Base-by-base conservation (phyloP, 1,284 basidiomycete species). In the Anthracocystis walkeri region DNA sequence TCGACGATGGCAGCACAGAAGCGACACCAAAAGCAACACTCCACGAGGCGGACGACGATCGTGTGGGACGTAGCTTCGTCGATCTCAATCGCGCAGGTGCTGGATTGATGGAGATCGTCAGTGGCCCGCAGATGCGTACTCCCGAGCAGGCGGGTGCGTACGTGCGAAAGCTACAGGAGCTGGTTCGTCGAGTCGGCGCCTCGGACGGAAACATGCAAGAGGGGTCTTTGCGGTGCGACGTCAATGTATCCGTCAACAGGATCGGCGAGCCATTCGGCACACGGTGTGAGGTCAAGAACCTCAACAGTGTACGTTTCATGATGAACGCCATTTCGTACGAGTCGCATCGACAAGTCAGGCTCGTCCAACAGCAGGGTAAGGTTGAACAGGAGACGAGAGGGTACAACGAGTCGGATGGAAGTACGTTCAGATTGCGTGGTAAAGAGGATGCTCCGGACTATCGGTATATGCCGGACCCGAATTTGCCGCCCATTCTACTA, bases 151-250 rank as follows among this genome's bases (percentile, higher is more conserved):
- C 95, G 5, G 93, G 90, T 1, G 90, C 91, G 4, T 99, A 97
- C 85, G 92, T 98, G 1, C 89, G 91, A 35, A 89, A 92, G 35
- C 87, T 99, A 2, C 95, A 97, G 82, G 89, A 90, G 1, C 83
- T 97, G 20, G 87, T 99, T 16, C 90, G 95, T 7, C 88, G 92
- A 10, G 88, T 97, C 5, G 94, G 93, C 0, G 91, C 93, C 0
- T 94, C 93, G 55, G 94, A 97, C 83, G 95, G 94, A 0, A 97
- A 97, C 83, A 98, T 99, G 97, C 96, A 99, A 79, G 91, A 95
- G 54, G 59, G 60, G 27, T 70, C 59, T 58, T 87, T 99, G 35
- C 90, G 96, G 35, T 96, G 95, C 78, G 96, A 99, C 83, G 93
- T 95, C 40, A 99, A 99, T 82, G 92, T 99, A 1, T 98, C 95